Base-by-base conservation (phyloP, 257 asterid species). In the Apocynum venetum region DNA sequence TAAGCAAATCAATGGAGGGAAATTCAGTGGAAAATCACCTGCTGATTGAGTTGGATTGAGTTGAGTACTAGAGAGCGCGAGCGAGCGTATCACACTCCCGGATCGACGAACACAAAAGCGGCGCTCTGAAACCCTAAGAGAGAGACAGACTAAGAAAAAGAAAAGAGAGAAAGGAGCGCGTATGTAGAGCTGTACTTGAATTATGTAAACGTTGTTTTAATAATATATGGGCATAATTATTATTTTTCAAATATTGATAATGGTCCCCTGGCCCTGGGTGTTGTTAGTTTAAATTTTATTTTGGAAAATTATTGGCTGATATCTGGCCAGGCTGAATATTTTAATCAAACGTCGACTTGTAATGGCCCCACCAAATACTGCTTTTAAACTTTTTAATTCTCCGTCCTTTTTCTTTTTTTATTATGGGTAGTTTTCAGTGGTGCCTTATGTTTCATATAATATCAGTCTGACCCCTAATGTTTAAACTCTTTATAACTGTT, bases 61-160 rank as follows among this genome's bases (percentile, higher is more conserved):
- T 3, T 55, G 80, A 69, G 61, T 19, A 57, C 55, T 46, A 25
- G 36, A 61, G 66, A 40, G 72, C 31, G 77, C 77, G 73, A 77
- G 82, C 1, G 73, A 73, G 74, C 74, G 44, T 67, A 75, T 65
- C 71, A 63, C 70, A 65, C 82, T 77, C 78, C 52, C 72, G 53
- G 85, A 83, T 83, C 82, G 83, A 80, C 57, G 36, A 60, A n/a
- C 72, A 71, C 74, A 78, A 76, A 80, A 76, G 84, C 85, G 87
- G 87, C 87, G 87, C 72, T 53, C 51, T 25, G 79, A 81, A 86
- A 81, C 87, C 87, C 87, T 81, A 79, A 70, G 82, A 80, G 80
- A 49, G 85, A 77, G 81, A 80, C 65, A 75, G 82, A 44, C 46
- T 15, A 63, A 69, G 80, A 76, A 78, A 59, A 77, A 80, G 61